phyloP scores from a whole-genome alignment of 805 yeast genomes.

The Saccharomycopsis olivae region DNA sequence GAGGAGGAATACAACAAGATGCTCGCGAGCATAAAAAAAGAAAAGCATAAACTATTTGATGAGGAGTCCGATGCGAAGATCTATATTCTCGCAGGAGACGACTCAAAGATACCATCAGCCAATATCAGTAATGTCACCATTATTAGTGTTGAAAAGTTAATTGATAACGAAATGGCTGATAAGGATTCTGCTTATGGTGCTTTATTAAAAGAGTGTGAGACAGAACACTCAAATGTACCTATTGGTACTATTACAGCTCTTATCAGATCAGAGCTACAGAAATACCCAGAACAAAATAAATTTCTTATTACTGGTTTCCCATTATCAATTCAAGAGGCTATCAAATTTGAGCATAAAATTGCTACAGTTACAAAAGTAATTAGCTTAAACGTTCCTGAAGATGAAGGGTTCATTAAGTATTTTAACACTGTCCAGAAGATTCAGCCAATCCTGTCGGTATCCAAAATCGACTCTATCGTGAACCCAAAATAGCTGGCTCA shows the following conservation, averaged over 20 bases:
- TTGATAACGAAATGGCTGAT: neutral
- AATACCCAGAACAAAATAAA: neutral
- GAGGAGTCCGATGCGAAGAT: conserved; percentile 1
- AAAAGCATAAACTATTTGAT: conserved; percentile 8
- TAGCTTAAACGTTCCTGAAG: neutral
- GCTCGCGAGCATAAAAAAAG: conserved; percentile 13
- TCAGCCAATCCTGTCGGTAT: too few species aligned
- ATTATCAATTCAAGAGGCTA: conserved; percentile 10
- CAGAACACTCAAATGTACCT: conserved; percentile 3
- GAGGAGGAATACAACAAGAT: conserved; percentile 20
- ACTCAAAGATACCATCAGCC: neutral
- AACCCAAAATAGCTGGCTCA: too few species aligned
- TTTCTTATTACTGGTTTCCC: conserved; percentile 14
- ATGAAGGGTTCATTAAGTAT: conserved; percentile 9
- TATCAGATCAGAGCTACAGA: conserved; percentile 1
- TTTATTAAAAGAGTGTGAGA: conserved; percentile 8
- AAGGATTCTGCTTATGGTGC: conserved; percentile 12
- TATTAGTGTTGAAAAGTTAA: neutral
- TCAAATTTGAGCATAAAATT: conserved; percentile 18
- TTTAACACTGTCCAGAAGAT: conserved; percentile 16
- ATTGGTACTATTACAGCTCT: conserved; percentile 9
- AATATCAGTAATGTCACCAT: neutral
- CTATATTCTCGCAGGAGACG: neutral
- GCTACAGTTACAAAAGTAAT: conserved; percentile 10
- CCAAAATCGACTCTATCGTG: too few species aligned